These are phyloP conservation scores for Oryza australiensis DNA, from an alignment of 176 grass and related monocot species.

Conservation along the genomic window DNA sequence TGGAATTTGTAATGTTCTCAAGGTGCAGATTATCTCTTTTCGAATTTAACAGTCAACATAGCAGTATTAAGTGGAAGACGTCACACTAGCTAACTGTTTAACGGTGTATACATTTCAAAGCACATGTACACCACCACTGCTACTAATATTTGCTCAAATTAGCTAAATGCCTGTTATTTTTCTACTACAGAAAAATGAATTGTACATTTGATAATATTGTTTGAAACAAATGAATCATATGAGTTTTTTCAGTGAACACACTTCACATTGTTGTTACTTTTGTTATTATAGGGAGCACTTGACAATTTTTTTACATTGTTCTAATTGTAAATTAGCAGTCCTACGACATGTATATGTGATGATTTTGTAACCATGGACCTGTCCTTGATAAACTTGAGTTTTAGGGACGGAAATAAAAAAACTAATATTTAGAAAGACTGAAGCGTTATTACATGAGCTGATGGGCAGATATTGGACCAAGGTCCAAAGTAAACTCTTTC, in stretches of 20 bases:
- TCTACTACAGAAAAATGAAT: neutral
- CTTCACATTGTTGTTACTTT: neutral
- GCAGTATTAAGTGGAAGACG: neutral
- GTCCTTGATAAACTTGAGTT: neutral
- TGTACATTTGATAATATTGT: neutral
- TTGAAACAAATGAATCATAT: neutral
- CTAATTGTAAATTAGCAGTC: neutral
- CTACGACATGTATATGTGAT: neutral
- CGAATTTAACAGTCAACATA: constrained; percentile 10
- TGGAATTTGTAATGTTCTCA: constrained; percentile 99
- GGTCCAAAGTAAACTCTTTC: neutral
- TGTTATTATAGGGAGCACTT: neutral
- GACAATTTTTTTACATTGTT: neutral
- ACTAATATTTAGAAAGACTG: neutral
- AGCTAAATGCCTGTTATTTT: neutral
- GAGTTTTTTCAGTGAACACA: neutral
- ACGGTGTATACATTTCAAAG: constrained; percentile 17
- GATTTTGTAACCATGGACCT: neutral
- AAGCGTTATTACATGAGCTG: too few species aligned
- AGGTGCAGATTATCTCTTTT: constrained; percentile 49
- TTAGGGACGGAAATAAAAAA: neutral
- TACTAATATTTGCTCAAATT: neutral
- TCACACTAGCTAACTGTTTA: constrained; percentile 6
- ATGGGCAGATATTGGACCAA: constrained; percentile 5
- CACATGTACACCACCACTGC: neutral